phyloP scores from a whole-genome alignment of 1,139 yeast species.

The Pichia sp. region DNA sequence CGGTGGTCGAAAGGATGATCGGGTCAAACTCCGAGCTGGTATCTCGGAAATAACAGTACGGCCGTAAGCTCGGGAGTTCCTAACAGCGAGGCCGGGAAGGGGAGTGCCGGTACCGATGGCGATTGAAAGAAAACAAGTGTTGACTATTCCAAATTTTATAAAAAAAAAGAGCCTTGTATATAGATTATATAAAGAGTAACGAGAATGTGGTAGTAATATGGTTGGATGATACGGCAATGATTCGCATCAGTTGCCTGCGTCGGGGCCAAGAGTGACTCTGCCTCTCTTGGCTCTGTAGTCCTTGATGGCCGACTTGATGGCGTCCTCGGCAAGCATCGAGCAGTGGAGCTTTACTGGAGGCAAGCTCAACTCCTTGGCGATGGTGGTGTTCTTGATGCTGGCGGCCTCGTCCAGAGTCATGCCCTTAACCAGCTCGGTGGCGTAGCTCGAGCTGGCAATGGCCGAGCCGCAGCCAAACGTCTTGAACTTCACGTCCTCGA shows the following conservation, averaged over 20 bases:
- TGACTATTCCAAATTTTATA: neutral
- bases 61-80: no score
- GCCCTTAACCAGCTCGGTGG: constrained; percentile 93
- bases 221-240: neutral
- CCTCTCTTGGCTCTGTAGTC: constrained; percentile 81
- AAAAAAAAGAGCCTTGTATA: neutral
- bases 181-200: neutral
- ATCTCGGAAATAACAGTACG: no score
- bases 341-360: constrained; percentile 98
- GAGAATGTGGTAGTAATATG: neutral
- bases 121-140: neutral
- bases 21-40: no score
- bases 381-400: constrained; percentile 81
- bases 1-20: no score
- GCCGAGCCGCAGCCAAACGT: constrained; percentile 99
- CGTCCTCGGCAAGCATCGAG: constrained; percentile 98
- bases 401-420: constrained; percentile 93
- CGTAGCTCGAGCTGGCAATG: constrained; percentile 90
- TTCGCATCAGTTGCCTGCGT: constrained; percentile 27
- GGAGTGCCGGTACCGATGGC: neutral
- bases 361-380: constrained; percentile 86
- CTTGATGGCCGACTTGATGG: constrained; percentile 93
- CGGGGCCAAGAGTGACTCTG: constrained; percentile 52
- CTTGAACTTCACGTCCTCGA: constrained; percentile 93
- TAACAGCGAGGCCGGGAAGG: no score